Evolutionary conservation across 2,329 filamentous ascomycete genomes (phyloP).

Genomic region (Arthrobotrys conoides): DNA sequence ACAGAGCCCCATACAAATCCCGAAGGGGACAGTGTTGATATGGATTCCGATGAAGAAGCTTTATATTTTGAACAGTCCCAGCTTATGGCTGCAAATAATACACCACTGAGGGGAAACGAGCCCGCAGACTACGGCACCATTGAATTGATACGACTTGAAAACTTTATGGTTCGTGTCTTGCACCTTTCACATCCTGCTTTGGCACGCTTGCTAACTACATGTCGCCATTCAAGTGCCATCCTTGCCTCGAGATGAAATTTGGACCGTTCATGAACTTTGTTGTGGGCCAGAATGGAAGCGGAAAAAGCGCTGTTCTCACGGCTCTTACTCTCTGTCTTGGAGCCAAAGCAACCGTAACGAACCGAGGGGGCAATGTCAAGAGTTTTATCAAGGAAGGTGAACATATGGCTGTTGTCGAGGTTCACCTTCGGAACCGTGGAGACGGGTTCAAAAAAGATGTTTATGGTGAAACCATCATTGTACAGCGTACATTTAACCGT

Average conservation of each 20-base stretch:
- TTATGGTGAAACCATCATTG: constrained; percentile 86
- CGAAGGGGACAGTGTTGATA: background rate
- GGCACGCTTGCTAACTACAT: background rate
- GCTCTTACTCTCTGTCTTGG: constrained; percentile 95
- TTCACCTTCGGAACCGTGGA: constrained; percentile 92
- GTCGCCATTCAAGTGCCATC: constrained; percentile 76
- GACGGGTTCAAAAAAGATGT: constrained; percentile 85
- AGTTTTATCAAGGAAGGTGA: constrained; percentile 90
- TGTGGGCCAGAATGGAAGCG: constrained; percentile 96
- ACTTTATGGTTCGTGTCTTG: constrained; percentile 49
- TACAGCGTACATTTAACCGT: constrained; percentile 90
- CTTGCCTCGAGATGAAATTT: constrained; percentile 83
- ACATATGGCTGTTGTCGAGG: constrained; percentile 81
- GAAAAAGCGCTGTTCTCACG: constrained; percentile 95
- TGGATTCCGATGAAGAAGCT: constrained; percentile 48
- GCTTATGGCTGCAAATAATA: constrained; percentile 10
- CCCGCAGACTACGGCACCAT: constrained; percentile 55
- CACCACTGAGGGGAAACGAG: constrained; percentile 29
- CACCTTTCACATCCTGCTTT: background rate
- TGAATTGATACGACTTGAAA: constrained; percentile 48
- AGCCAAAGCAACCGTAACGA: constrained; percentile 91
- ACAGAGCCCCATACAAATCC: background rate
- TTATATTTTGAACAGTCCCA: constrained; percentile 54
- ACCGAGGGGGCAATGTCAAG: constrained; percentile 89
- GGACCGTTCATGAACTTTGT: constrained; percentile 98